Evolutionary conservation across 2,329 filamentous ascomycete genomes (phyloP).

Genomic region (Thermoascus crustaceus): DNA sequence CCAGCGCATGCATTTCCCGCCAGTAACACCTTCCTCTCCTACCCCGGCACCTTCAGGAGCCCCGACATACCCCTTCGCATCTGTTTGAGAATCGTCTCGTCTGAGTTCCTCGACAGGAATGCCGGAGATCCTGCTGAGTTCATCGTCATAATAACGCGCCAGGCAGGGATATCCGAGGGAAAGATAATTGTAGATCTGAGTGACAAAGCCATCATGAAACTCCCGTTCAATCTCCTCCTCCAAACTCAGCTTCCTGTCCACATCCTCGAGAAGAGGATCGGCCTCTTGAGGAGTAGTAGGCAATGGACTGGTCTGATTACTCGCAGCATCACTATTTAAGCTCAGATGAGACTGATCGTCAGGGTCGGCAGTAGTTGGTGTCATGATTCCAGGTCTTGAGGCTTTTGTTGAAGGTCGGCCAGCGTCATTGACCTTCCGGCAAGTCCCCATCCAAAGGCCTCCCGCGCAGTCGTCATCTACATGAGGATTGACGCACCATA

Average conservation of each 20-base stretch:
- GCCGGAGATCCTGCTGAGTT: constrained; percentile 71
- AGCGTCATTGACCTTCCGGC: constrained; percentile 18
- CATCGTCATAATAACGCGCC: constrained; percentile 73
- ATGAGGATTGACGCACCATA: constrained; percentile 69
- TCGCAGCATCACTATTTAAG: constrained; percentile 14
- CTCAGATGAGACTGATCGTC: constrained; percentile 7
- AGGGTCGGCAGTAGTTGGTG: constrained; percentile 15
- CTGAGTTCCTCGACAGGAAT: constrained; percentile 62
- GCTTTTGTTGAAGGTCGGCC: constrained; percentile 7
- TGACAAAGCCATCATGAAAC: constrained; percentile 77
- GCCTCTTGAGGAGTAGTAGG: constrained; percentile 7
- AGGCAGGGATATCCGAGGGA: constrained; percentile 85
- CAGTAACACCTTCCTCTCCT: constrained; percentile 42
- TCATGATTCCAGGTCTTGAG: constrained; percentile 18
- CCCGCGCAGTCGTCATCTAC: constrained; percentile 27
- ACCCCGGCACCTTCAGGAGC: constrained; percentile 24
- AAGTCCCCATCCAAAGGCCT: constrained; percentile 38
- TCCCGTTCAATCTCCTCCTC: constrained; percentile 51
- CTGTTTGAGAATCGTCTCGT: constrained; percentile 58
- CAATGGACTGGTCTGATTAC: constrained; percentile 9
- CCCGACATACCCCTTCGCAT: constrained; percentile 66
- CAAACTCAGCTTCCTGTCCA: constrained; percentile 21
- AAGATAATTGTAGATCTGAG: constrained; percentile 95
- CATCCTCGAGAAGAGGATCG: constrained; percentile 2
- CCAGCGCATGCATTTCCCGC: constrained; percentile 63